phyloP scores from a whole-genome alignment of 176 grass and related monocot genomes.

The Rhynchospora breviuscula region DNA sequence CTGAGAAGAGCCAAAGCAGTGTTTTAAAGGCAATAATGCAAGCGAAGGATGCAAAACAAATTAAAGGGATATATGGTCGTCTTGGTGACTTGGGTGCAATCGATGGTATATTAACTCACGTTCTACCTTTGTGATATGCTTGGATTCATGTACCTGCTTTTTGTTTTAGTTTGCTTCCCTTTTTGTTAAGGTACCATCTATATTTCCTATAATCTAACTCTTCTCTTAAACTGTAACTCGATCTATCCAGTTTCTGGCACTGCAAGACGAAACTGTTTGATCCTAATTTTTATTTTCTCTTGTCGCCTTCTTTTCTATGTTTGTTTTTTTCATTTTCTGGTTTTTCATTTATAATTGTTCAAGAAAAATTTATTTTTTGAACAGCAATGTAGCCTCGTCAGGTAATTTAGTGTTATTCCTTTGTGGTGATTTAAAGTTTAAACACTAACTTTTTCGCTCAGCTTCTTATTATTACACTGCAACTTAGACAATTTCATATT shows the following conservation, averaged over 20 bases:
- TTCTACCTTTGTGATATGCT: background rate
- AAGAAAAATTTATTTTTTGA: background rate
- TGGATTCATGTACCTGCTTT: background rate
- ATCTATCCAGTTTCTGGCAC: background rate
- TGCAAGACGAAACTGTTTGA: background rate
- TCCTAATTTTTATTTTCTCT: background rate
- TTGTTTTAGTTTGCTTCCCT: background rate
- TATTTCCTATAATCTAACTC: background rate
- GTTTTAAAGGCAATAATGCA: constrained; percentile 85
- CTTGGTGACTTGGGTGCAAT: constrained; percentile 95
- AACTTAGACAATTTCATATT: background rate
- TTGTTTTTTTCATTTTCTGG: background rate
- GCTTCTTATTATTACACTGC: background rate
- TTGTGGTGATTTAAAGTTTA: background rate
- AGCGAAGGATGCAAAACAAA: constrained; percentile 91
- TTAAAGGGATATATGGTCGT: constrained; percentile 85
- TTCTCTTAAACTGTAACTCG: background rate
- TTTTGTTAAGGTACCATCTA: background rate
- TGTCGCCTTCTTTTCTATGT: background rate
- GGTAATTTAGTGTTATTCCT: background rate
- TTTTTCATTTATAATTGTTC: background rate
- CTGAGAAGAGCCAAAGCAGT: constrained; percentile 65
- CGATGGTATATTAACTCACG: constrained; percentile 38
- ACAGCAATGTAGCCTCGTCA: background rate
- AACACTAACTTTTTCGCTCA: background rate